A percentile compares a stretch with the other conserved stretches of the same genome.
Evolutionary conservation across 768 basidiomycete genomes (phyloP).

Genomic region (Termitomyces sp.): DNA sequence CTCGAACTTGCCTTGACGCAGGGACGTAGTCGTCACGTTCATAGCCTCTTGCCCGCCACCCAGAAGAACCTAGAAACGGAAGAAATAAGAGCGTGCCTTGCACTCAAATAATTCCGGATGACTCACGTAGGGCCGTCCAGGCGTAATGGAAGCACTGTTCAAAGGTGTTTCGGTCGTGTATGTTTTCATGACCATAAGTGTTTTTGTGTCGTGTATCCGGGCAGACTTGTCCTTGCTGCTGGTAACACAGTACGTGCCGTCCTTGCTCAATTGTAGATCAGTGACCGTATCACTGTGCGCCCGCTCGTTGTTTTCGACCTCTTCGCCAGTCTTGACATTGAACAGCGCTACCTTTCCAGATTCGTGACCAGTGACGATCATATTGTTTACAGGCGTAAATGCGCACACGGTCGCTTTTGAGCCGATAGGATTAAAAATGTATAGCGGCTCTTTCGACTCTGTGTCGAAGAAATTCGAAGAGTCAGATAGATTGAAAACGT

Average conservation of each 20-base stretch:
- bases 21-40: slow-evolving; percentile 92
- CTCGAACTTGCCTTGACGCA: slow-evolving; percentile 96
- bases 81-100: neutral
- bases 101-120: neutral
- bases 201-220: slow-evolving; percentile 87
- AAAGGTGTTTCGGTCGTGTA: slow-evolving; percentile 91
- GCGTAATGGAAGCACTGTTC: slow-evolving; percentile 88
- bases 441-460: slow-evolving; percentile 74
- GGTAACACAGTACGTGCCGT: slow-evolving; percentile 93
- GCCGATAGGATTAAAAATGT: slow-evolving; percentile 84
- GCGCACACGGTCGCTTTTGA: slow-evolving; percentile 97
- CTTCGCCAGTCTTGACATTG: slow-evolving; percentile 83
- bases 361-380: slow-evolving; percentile 93
- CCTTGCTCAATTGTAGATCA: slow-evolving; percentile 86
- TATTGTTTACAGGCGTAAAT: slow-evolving; percentile 71
- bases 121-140: slow-evolving; percentile 77
- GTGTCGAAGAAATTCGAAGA: neutral
- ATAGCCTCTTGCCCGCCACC: slow-evolving; percentile 99
- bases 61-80: slow-evolving; percentile 59
- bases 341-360: slow-evolving; percentile 93
- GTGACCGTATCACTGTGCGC: slow-evolving; percentile 86
- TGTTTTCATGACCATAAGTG: slow-evolving; percentile 87
- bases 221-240: slow-evolving; percentile 97
- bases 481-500: neutral
- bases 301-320: slow-evolving; percentile 76